Conservation (phyloP, 192 early-diverging fungal species). For the Coemansia sp. region DNA sequence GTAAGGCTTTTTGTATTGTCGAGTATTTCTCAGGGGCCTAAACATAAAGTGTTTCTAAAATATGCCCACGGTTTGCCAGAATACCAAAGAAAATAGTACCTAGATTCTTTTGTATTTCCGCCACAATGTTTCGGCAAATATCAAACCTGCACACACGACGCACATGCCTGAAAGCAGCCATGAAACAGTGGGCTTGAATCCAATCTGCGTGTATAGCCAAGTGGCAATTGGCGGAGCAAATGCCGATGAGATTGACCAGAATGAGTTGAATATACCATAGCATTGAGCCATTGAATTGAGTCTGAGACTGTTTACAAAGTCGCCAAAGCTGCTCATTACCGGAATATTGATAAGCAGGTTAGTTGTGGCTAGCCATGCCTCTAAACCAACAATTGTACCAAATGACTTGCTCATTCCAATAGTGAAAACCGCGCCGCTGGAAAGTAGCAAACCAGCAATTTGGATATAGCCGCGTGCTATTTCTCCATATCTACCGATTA, state of each 20-base stretch:
- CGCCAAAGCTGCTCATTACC: conserved; percentile 55
- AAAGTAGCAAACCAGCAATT: conserved; percentile 21
- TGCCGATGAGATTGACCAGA: conserved; percentile 39
- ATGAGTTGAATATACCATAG: conserved; percentile 45
- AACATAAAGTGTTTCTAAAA: no score
- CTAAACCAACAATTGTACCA: conserved; percentile 17
- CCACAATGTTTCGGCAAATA: conserved; percentile 14
- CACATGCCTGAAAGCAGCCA: conserved; percentile 29
- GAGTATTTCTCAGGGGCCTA: no score
- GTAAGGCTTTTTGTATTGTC: not conserved
- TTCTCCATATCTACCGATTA: conserved; percentile 32
- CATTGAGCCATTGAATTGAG: conserved; percentile 48
- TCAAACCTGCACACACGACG: conserved; percentile 16
- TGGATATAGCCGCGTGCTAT: conserved; percentile 26
- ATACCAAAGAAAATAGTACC: not conserved
- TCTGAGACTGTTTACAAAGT: conserved; percentile 46
- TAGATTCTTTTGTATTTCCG: not conserved
- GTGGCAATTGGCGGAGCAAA: conserved; percentile 49
- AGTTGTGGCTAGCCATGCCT: conserved; percentile 19
- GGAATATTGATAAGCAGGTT: conserved; percentile 39
- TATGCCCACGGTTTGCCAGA: no score
- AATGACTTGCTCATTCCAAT: conserved; percentile 44
- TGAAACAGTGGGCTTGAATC: conserved; percentile 27
- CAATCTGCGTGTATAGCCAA: conserved; percentile 37
- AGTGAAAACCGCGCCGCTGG: conserved; percentile 20